Base-by-base conservation (phyloP, 768 basidiomycete species). In the Kwoniella sp. region DNA sequence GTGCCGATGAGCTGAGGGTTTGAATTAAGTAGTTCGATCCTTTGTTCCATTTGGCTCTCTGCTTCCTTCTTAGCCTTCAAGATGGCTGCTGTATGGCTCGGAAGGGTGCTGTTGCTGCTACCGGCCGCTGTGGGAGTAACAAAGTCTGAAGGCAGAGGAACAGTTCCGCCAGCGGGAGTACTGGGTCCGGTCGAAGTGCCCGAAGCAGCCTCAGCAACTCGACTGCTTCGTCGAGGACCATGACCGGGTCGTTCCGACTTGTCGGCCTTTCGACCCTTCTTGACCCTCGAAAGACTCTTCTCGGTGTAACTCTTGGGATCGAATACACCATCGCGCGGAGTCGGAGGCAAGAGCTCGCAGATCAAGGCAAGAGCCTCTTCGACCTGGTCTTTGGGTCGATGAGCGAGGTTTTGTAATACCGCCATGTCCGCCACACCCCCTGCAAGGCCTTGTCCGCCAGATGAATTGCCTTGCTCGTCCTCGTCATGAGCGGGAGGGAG, bases 351-450 rank as follows among this genome's bases (percentile, higher is more conserved):
- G 15, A 99, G 82, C 78, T 99, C 96, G 25, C 90, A 90, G 34
- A 95, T 84, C 41, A 98, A 85, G 67, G 89, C 89, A 38, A 99
- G 83, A 0, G 91, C 88, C 81, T 99, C 96, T 81, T 97, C 94
- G 4, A 98, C 87, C 79, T 97, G 94, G 65, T 99, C 96, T 82
- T 98, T 98, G 3, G 96, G 91, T 29, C 93, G 86, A 80, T 97
- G 93, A 0, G 93, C 93, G 51, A 99, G 83, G 79, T 95, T 98
- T 82, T 98, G 92, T 88, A 97, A 92, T 28, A 99, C 92, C 7
- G 92, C 90, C 92, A 98, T 93, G 77, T 97, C 94, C 20, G 92
- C 93, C 3, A 94, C 82, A 29, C 92, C 91, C 51, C 91, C 92
- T 29, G 91, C 90, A 0, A 93, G 82, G 12, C 91, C 91, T 80